Conservation (phyloP, 345 rosid genomes). For the Nasturtium officinale region DNA sequence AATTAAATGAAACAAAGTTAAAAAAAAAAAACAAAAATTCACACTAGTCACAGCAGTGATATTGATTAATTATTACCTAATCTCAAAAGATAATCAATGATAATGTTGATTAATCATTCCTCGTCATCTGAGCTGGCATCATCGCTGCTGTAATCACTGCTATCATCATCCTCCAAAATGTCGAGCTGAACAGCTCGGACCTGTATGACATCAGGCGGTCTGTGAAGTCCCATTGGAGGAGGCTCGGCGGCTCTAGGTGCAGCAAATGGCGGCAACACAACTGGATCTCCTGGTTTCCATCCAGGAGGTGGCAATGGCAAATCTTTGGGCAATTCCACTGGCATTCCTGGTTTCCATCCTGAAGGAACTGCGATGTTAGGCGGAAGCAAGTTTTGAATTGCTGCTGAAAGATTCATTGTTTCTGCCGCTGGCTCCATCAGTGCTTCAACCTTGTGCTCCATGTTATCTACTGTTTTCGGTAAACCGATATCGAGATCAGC, state of each 20-base stretch:
- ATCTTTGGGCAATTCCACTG: conserved; percentile 73
- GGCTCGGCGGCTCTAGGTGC: conserved; percentile 54
- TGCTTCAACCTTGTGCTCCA: conserved; percentile 66
- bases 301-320: conserved; percentile 84
- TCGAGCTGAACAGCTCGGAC: conserved; percentile 89
- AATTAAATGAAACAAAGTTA: conserved; percentile 16
- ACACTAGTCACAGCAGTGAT: too few relatives aligned
- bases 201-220: conserved; percentile 70
- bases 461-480: conserved; percentile 58
- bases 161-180: conserved; percentile 70
- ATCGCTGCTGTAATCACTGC: conserved; percentile 64
- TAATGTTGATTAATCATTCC: conserved; percentile 30
- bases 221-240: conserved; percentile 55
- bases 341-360: conserved; percentile 98
- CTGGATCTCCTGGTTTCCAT: conserved; percentile 91
- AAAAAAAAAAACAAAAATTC: too few relatives aligned
- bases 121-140: conserved; percentile 51
- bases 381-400: conserved; percentile 67
- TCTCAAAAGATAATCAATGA: not conserved
- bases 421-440: conserved; percentile 63
- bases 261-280: conserved; percentile 69
- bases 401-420: conserved; percentile 53
- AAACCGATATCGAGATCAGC: conserved; percentile 90
- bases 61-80: conserved; percentile 12
- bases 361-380: conserved; percentile 66